phyloP scores from a whole-genome alignment of 2,329 filamentous ascomycete species.

The Pezicula carpinea region DNA sequence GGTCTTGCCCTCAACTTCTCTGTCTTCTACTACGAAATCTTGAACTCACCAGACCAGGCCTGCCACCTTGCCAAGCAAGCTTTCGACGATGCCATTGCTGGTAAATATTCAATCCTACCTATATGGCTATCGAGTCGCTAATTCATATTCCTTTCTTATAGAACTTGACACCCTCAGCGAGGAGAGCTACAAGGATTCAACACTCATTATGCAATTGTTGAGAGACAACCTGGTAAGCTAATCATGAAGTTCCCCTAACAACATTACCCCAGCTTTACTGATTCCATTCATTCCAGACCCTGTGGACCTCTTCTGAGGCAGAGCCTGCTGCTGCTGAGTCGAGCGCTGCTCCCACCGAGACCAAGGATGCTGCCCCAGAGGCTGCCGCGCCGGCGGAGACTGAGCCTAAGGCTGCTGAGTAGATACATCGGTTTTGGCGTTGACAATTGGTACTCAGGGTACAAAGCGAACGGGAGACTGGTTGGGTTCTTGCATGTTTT shows the following conservation, averaged over 20 bases:
- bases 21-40: constrained; percentile 98
- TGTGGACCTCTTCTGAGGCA: constrained; percentile 98
- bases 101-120: constrained; percentile 37
- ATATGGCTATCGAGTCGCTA: background rate
- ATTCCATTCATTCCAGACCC: constrained; percentile 58
- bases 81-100: constrained; percentile 95
- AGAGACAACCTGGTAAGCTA: constrained; percentile 80
- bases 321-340: constrained; percentile 65
- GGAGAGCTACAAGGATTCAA: constrained; percentile 98
- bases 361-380: constrained; percentile 48
- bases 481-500: constrained; percentile 27
- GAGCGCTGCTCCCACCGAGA: constrained; percentile 50
- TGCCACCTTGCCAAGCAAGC: constrained; percentile 99
- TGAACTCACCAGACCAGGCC: constrained; percentile 95
- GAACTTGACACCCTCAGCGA: constrained; percentile 95
- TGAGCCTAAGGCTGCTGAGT: constrained; percentile 27
- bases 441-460: constrained; percentile 28
- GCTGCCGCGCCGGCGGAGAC: constrained; percentile 41
- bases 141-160: constrained; percentile 5
- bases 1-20: constrained; percentile 98
- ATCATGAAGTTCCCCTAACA: background rate
- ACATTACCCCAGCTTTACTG: constrained; percentile 1
- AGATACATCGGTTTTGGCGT: constrained; percentile 26
- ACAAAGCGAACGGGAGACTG: constrained; percentile 21
- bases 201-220: constrained; percentile 98